Base-by-base conservation (phyloP, 345 rosid species). In the Moricandia arvensis region DNA sequence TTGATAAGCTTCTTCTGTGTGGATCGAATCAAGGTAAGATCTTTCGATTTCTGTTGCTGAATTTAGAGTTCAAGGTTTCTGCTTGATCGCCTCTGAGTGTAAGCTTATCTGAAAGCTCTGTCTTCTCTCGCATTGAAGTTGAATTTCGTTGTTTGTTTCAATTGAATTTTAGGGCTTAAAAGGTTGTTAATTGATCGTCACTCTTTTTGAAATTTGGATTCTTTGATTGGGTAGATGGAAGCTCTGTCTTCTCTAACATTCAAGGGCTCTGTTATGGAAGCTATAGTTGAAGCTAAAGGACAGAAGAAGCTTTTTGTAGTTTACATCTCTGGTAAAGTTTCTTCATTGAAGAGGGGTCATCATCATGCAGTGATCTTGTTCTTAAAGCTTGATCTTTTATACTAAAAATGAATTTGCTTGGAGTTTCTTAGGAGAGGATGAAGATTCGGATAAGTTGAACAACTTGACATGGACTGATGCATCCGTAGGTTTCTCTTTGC, bases 271-370 rank as follows among this genome's bases (percentile, higher is more conserved):
- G 82, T 94, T 53, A 57, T 87, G 18, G 89, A 87, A 77, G 98
- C 97, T 4, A 91, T 94, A 58, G 3, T 77, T 18, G 90, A 88
- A 84, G 88, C 97, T 33, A 84, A 86, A 69, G 61, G 29, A 29
- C 90, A 81, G 87, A 91, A 84, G 90, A 94, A 90, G 73, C 94
- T 91, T 69, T 87, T 94, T 49, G 85, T 94, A 24, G 98, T 94
- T 26, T 90, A 88, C 78, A 86, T 91, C 59, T 90, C 95, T 47
- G 96, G 97, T 91, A 77, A 73, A 30, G n/a, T 9, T 3, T 17
- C 65, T 38, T 21, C 24, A 21, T 21, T 21, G 24, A 21, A 21
- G 24, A 21, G 24, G 24, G 24, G 24, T 21, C 24, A 0, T 53
- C 5, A 7, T 35, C 43, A 53, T 63, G 27, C 43, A 41, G 58